Percentiles rank a stretch among this genome's conserved stretches.
These are phyloP conservation scores for Chrysosporium queenslandicum DNA, from an alignment of 2,329 filamentous ascomycete genomes.

Conservation along the genomic window DNA sequence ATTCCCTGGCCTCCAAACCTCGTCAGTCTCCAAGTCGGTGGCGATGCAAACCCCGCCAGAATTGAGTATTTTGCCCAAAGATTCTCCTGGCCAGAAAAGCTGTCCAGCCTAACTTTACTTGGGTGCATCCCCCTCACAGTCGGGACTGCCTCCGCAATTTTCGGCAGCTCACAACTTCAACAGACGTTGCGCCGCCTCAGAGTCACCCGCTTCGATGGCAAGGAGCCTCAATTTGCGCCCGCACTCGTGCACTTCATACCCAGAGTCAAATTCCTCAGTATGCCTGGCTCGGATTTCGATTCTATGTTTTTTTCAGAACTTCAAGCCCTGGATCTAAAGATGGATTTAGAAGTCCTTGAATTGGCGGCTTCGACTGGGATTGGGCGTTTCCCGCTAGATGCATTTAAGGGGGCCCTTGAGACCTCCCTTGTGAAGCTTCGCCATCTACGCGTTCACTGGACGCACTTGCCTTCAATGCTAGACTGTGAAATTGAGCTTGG, in stretches of 20 bases:
- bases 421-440: conserved; percentile 22
- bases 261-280: conserved; percentile 23
- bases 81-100: conserved; percentile 24
- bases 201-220: background rate
- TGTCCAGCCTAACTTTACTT: conserved; percentile 21
- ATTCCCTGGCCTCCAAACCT: conserved; percentile 24
- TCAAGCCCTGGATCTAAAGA: conserved; percentile 8
- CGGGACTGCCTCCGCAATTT: conserved; percentile 18
- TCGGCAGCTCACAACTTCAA: conserved; percentile 21
- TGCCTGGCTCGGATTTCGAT: conserved; percentile 26
- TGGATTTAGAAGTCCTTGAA: conserved; percentile 25
- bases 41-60: background rate
- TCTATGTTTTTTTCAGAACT: conserved; percentile 21
- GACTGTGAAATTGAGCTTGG: conserved; percentile 24
- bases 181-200: conserved; percentile 21
- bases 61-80: conserved; percentile 2
- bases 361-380: conserved; percentile 20
- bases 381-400: conserved; percentile 20
- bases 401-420: conserved; percentile 20
- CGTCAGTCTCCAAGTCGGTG: conserved; percentile 16
- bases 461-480: conserved; percentile 17
- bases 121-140: background rate
- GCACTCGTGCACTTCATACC: conserved; percentile 18
- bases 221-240: conserved; percentile 15
- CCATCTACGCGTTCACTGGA: conserved; percentile 23